Percentiles rank a stretch among this genome's conserved stretches.
Evolutionary conservation across 805 yeast species (phyloP).

Genomic region (Zygoascus flipseniorum): DNA sequence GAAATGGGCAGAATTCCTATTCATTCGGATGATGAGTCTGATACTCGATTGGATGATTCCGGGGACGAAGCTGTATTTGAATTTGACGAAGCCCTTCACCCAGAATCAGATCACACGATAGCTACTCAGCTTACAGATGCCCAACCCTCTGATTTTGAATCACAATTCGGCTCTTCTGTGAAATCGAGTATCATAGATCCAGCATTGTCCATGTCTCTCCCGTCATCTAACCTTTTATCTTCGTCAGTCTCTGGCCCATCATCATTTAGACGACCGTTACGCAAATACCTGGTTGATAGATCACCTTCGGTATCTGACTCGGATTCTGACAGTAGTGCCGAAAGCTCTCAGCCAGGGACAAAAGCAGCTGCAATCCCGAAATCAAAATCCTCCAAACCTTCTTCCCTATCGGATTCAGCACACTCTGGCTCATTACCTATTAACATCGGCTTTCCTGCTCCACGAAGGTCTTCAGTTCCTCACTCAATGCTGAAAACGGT

Average conservation of each 20-base stretch:
- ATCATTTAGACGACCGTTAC: neutral
- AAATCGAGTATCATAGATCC: conserved; percentile 4
- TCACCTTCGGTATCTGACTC: neutral
- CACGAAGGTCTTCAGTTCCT: neutral
- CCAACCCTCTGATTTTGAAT: neutral
- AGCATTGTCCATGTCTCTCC: conserved; percentile 7
- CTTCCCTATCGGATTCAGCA: neutral
- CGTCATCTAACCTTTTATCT: neutral
- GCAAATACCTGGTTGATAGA: conserved; percentile 7
- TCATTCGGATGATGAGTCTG: neutral
- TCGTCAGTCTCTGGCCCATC: neutral
- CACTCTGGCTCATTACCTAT: conserved; percentile 15
- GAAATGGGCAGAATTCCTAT: neutral
- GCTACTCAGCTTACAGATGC: neutral
- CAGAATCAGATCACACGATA: neutral
- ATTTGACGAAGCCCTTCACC: conserved; percentile 16
- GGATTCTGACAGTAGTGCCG: neutral
- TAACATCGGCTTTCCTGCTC: conserved; percentile 4
- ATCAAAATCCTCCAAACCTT: neutral
- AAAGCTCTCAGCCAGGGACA: neutral
- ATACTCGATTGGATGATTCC: conserved; percentile 9
- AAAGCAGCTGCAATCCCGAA: neutral
- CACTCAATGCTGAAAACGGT: conserved; percentile 1
- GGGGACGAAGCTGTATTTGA: conserved; percentile 14
- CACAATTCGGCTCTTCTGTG: neutral